A percentile compares a stretch with the other conserved stretches of the same genome.
These are phyloP conservation scores for Tricholomella constricta DNA, from an alignment of 768 basidiomycete species.

Conservation along the genomic window DNA sequence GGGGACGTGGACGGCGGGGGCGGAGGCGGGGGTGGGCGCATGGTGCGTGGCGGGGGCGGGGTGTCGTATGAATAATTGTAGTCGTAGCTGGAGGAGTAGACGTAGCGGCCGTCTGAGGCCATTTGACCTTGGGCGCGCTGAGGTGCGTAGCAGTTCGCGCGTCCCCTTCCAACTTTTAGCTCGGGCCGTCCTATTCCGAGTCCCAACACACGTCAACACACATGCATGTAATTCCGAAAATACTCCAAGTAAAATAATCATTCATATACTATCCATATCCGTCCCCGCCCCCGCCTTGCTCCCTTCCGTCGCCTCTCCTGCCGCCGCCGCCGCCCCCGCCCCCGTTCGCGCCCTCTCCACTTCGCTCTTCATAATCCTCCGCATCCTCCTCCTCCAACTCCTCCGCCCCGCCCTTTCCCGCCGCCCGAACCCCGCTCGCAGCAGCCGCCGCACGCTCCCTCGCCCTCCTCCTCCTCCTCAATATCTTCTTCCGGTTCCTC, in stretches of 20 bases:
- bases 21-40: conserved; percentile 3
- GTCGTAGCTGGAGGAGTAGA: conserved; percentile 41
- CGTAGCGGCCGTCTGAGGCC: conserved; percentile 56
- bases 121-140: conserved; percentile 21
- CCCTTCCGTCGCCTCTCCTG: background rate
- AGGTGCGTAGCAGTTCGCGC: no score
- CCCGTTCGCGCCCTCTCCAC: background rate
- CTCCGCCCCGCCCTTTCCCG: conserved; percentile 25
- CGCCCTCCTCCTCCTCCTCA: conserved; percentile 68
- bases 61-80: background rate
- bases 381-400: conserved; percentile 8
- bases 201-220: background rate
- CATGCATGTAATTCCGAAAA: background rate
- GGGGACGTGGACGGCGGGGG: conserved; percentile 1
- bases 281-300: background rate
- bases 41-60: background rate
- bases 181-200: background rate
- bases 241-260: background rate
- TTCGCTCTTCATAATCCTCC: background rate
- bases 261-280: conserved; percentile 4
- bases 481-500: conserved; percentile 75
- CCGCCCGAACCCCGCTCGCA: conserved; percentile 33
- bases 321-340: background rate
- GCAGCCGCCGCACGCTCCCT: conserved; percentile 65
- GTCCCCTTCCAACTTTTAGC: background rate